Evolutionary conservation across 306 rosid genomes (phyloP).

Genomic region (Cucurbita argyrosperma): DNA sequence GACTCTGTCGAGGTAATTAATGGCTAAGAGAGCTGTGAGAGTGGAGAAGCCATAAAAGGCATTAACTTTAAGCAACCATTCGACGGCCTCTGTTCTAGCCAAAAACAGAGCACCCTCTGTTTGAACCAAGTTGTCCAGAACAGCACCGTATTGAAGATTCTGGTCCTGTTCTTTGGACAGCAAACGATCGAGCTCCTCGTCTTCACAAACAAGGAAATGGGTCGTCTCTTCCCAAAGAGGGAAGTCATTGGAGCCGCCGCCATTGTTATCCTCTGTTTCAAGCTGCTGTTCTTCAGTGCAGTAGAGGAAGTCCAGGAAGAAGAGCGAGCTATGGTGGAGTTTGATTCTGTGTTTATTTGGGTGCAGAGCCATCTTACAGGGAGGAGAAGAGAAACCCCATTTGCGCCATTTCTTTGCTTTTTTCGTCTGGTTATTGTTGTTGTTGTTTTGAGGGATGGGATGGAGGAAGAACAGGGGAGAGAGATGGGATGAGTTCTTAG

Average conservation of each 20-base stretch:
- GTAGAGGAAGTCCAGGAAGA: not conserved
- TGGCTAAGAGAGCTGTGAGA: conserved; percentile 68
- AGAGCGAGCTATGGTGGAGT: not conserved
- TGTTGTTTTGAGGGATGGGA: not conserved
- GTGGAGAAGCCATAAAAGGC: conserved; percentile 61
- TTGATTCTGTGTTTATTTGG: not conserved
- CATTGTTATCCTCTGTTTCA: not conserved
- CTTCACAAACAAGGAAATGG: not conserved
- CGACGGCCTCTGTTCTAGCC: conserved; percentile 47
- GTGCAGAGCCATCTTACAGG: conserved; percentile 5
- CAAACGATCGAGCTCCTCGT: not conserved
- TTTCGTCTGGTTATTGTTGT: not conserved
- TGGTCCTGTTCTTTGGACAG: conserved; percentile 3
- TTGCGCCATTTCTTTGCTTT: not conserved
- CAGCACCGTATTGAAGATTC: not conserved
- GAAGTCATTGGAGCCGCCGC: not conserved
- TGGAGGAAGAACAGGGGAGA: conserved; percentile 1
- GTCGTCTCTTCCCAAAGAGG: not conserved
- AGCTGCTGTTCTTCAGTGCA: not conserved
- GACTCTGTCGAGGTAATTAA: conserved; percentile 62
- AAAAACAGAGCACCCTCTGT: not conserved
- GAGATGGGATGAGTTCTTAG: conserved; percentile 16
- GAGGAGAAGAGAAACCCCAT: not conserved
- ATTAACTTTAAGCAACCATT: conserved; percentile 73
- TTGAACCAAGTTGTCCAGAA: not conserved